Base-by-base conservation (phyloP, 2,329 filamentous ascomycete species). In the Exutisphaerella laricina region DNA sequence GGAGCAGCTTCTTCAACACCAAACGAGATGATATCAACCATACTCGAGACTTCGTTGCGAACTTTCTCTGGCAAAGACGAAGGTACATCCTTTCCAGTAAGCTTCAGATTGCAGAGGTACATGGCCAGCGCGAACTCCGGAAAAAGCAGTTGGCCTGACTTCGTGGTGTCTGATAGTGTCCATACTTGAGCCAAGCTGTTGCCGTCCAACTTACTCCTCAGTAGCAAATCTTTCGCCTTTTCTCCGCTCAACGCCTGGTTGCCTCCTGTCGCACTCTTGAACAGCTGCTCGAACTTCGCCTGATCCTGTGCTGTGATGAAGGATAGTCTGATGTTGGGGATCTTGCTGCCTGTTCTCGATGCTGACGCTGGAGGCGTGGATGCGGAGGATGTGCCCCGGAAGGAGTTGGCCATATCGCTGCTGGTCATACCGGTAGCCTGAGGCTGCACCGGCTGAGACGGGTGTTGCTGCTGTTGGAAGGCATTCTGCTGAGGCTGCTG, bases 1-100 rank as follows among this genome's bases (percentile, higher is more conserved):
- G 53, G 37, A 10, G 49, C 43, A 20, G 90, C 84, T 52, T 98
- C 92, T 1, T 79, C 80, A 17, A 96, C 78, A 55, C 84, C 88
- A 63, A 98, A 98, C 46, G 88, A 95, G 61, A 98, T 98, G 43
- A 98, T 98, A 62, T 98, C 92, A 29, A 98, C 92, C 89, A 98
- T 97, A 67, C 92, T 95, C 3, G 90, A 97, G 13, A 98, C 92
- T 66, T 98, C 92, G 58, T 98, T 98, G 70, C 82, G 85, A 53
- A 98, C 82, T 46, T 80, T 84, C 22, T 96, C 88, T 0, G 92
- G 92, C 7, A 98, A 73, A 4, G 62, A 66, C 2, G 74, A 61
- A 0, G 92, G 92, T 17, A 98, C 67, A 1, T 82, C 73, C 66
- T 94, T 95, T 46, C 88, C 88, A 1, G 87, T 92, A 45, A 97